A percentile compares a stretch with the other conserved stretches of the same genome.
phyloP scores from a whole-genome alignment of 495 filamentous ascomycete genomes.

The Penicillium argentinense region DNA sequence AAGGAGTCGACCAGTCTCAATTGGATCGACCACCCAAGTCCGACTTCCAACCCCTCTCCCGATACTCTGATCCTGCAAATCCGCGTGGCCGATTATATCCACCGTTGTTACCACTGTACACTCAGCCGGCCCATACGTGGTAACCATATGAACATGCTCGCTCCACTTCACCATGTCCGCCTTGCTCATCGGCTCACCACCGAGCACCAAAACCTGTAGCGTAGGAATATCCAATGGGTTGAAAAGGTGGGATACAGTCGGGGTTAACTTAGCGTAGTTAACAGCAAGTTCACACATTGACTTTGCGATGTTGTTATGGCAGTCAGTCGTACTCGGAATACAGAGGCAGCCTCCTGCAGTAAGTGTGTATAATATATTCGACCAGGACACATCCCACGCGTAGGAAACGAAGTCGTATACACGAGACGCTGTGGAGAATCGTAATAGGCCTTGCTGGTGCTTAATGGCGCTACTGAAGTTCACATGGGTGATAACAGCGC shows the following conservation, averaged over 20 bases:
- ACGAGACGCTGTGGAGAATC: slow-evolving; percentile 29
- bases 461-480: slow-evolving; percentile 44
- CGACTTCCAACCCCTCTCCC: not conserved
- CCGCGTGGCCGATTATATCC: not conserved
- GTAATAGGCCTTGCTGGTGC: slow-evolving; percentile 3
- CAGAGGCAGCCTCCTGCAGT: slow-evolving; percentile 26
- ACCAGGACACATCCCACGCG: slow-evolving; percentile 21
- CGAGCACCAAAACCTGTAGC: slow-evolving; percentile 34
- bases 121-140: slow-evolving; percentile 56
- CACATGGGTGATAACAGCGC: slow-evolving; percentile 71
- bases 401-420: slow-evolving; percentile 22
- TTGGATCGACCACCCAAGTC: slow-evolving; percentile 39
- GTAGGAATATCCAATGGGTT: slow-evolving; percentile 32
- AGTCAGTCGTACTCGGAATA: slow-evolving; percentile 27
- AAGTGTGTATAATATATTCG: slow-evolving; percentile 22
- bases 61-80: slow-evolving; percentile 4
- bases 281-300: slow-evolving; percentile 36
- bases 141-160: too few relatives aligned
- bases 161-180: too few relatives aligned
- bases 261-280: slow-evolving; percentile 40
- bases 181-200: slow-evolving; percentile 44
- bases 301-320: slow-evolving; percentile 33
- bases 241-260: slow-evolving; percentile 38
- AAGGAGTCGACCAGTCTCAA: slow-evolving; percentile 27
- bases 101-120: slow-evolving; percentile 20